Conservation (phyloP, 495 filamentous ascomycete genomes). For the Lepraria neglecta region DNA sequence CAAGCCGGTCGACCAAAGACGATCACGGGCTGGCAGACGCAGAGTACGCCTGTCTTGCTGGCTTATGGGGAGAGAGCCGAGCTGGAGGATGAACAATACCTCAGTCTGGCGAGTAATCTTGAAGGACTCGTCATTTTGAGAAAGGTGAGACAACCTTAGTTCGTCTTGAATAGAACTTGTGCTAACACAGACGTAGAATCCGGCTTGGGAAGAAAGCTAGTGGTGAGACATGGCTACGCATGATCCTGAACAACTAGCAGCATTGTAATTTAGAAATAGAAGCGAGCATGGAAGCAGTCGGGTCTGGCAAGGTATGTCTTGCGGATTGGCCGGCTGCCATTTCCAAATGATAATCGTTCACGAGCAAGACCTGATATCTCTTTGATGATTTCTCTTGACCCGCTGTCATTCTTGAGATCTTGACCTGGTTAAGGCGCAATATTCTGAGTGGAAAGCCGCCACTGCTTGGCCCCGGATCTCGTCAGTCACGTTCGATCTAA, state of each 20-base stretch:
- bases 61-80: constrained; percentile 92
- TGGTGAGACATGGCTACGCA: neutral
- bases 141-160: constrained; percentile 60
- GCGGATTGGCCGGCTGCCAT: neutral
- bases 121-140: constrained; percentile 94
- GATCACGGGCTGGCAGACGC: constrained; percentile 99
- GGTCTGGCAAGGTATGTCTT: neutral
- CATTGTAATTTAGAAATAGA: constrained; percentile 10
- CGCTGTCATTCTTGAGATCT: too few relatives aligned
- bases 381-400: neutral
- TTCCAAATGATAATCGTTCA: neutral
- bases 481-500: neutral
- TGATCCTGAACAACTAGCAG: constrained; percentile 7
- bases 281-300: constrained; percentile 6
- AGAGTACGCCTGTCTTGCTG: constrained; percentile 92
- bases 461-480: neutral
- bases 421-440: neutral
- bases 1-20: constrained; percentile 97
- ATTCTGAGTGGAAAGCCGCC: neutral
- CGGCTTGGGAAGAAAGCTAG: constrained; percentile 43
- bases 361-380: neutral
- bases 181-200: constrained; percentile 43
- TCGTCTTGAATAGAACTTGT: neutral
- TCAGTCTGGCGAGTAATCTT: constrained; percentile 79
- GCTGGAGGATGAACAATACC: constrained; percentile 95